Conservation (phyloP, 2,329 filamentous ascomycete genomes). For the Penicillium sp. region DNA sequence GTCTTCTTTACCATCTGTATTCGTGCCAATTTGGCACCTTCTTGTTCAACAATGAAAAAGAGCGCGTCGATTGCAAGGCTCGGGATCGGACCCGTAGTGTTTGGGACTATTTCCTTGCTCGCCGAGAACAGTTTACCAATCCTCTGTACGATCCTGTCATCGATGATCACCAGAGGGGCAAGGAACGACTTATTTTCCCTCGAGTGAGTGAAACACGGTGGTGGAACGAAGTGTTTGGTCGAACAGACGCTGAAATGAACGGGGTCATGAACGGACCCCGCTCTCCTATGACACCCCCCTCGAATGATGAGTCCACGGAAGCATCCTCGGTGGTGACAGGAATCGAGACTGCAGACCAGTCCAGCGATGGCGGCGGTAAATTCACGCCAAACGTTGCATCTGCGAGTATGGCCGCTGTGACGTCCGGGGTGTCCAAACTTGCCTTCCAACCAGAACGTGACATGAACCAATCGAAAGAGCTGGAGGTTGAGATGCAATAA, state of each 20-base stretch:
- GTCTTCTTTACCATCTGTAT: conserved; percentile 89
- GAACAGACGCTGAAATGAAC: conserved; percentile 93
- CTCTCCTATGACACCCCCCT: conserved; percentile 51
- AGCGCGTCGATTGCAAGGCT: conserved; percentile 71
- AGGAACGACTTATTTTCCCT: conserved; percentile 83
- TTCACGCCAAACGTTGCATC: conserved; percentile 31
- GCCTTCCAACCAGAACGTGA: conserved; percentile 38
- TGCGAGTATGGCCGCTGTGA: conserved; percentile 44
- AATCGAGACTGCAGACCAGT: conserved; percentile 61
- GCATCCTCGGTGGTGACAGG: conserved; percentile 59
- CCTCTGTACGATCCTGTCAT: conserved; percentile 72
- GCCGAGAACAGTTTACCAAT: conserved; percentile 80
- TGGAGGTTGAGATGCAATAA: conserved; percentile 57
- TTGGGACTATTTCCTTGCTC: conserved; percentile 91
- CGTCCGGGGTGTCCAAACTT: conserved; percentile 50
- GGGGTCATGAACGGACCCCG: conserved; percentile 77
- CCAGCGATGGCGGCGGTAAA: conserved; percentile 48
- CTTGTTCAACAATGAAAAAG: conserved; percentile 90
- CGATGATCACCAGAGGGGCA: conserved; percentile 77
- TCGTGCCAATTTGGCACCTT: conserved; percentile 98
- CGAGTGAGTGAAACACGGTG: conserved; percentile 77
- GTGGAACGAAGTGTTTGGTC: conserved; percentile 89
- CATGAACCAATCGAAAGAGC: conserved; percentile 30
- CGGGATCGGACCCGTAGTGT: conserved; percentile 78
- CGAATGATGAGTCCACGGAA: conserved; percentile 30